Percentiles rank a stretch among this genome's conserved stretches.
These are phyloP conservation scores for Leishmania guyanensis DNA, from an alignment of 208 protist genomes.

Conservation along the genomic window DNA sequence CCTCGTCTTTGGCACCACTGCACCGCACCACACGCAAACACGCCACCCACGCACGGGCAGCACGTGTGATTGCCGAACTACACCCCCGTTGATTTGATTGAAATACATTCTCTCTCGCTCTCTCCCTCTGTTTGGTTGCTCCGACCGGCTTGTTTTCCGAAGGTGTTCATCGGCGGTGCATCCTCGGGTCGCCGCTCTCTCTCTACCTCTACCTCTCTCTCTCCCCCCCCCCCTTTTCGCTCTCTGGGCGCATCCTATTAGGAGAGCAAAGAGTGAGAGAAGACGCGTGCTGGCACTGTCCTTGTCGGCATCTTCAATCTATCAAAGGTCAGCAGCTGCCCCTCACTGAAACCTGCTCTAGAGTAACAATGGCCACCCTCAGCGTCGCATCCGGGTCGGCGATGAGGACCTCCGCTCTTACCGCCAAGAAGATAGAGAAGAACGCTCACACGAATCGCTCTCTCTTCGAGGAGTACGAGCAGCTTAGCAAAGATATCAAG, in stretches of 20 bases:
- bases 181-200: slow-evolving; percentile 12
- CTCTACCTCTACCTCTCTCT: slow-evolving; percentile 2
- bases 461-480: slow-evolving; percentile 86
- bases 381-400: slow-evolving; percentile 7
- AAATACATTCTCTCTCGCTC: background rate
- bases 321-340: background rate
- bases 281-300: background rate
- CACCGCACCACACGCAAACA: background rate
- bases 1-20: background rate
- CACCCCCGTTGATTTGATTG: background rate
- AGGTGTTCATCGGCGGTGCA: slow-evolving; percentile 1
- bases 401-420: slow-evolving; percentile 18
- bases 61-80: background rate
- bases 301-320: background rate
- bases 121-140: no score
- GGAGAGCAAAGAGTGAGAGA: background rate
- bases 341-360: background rate
- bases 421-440: slow-evolving; percentile 13
- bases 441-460: slow-evolving; percentile 18
- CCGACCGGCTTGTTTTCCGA: background rate
- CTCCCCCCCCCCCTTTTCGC: background rate
- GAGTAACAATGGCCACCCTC: background rate
- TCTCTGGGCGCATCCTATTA: background rate
- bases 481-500: slow-evolving; percentile 62
- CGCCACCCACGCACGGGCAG: background rate